Evolutionary conservation across 2,329 filamentous ascomycete genomes (phyloP).

Genomic region (Domatiomyces catenatus): DNA sequence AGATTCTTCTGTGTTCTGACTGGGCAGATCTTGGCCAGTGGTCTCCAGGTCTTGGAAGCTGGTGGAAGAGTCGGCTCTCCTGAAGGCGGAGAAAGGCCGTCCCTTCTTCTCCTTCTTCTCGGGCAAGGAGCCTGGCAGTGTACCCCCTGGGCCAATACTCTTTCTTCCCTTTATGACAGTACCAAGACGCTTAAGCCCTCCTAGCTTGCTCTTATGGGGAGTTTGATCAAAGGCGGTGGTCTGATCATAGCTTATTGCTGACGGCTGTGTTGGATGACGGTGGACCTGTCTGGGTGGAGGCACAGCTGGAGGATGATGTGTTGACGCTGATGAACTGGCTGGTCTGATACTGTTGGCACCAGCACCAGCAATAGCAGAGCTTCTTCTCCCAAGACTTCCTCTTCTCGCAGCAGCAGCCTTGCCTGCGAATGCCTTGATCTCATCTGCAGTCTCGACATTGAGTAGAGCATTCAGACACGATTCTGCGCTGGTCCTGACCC

Average conservation of each 20-base stretch:
- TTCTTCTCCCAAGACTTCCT: conserved; percentile 26
- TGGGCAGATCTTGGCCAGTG: conserved; percentile 16
- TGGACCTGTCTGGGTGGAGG: conserved; percentile 31
- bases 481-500: conserved; percentile 58
- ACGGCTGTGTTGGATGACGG: conserved; percentile 41
- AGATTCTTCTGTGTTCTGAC: conserved; percentile 8
- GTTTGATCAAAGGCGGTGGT: conserved; percentile 17
- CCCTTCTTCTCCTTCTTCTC: conserved; percentile 26
- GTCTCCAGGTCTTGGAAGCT: conserved; percentile 20
- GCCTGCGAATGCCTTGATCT: conserved; percentile 60
- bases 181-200: conserved; percentile 31
- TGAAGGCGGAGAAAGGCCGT: conserved; percentile 29
- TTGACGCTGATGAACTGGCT: conserved; percentile 10
- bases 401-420: conserved; percentile 21
- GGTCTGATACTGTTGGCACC: conserved; percentile 13
- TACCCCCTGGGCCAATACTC: conserved; percentile 25
- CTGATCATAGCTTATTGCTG: conserved; percentile 16
- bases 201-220: conserved; percentile 29
- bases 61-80: conserved; percentile 25
- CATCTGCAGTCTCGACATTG: conserved; percentile 71
- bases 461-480: conserved; percentile 67
- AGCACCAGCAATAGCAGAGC: conserved; percentile 19
- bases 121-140: conserved; percentile 20
- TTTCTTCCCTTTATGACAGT: conserved; percentile 34
- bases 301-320: conserved; percentile 21